Evolutionary conservation across 257 asterid genomes (phyloP).

Genomic region (Gynochthodes officinalis): DNA sequence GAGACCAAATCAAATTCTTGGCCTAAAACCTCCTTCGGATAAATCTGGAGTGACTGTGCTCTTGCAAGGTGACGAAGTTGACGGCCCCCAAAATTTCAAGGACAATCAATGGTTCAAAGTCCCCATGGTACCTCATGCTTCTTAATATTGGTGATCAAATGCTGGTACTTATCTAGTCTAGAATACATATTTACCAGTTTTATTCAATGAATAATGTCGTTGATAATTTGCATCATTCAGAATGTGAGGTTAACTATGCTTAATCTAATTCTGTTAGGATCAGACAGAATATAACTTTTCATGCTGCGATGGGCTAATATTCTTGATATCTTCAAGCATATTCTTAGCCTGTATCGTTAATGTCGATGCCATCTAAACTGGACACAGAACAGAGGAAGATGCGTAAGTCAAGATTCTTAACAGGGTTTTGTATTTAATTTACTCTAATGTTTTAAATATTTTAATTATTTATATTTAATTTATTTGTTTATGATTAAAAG

Average conservation of each 20-base stretch:
- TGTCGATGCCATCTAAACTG: neutral
- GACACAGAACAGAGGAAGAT: neutral
- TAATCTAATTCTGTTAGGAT: neutral
- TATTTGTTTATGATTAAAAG: too few relatives aligned
- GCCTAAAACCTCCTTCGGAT: slow-evolving; percentile 40
- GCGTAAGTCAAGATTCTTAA: neutral
- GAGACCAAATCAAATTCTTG: slow-evolving; percentile 34
- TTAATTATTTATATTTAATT: too few relatives aligned
- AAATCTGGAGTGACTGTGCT: slow-evolving; percentile 34
- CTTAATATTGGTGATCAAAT: slow-evolving; percentile 54
- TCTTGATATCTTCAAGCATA: too few relatives aligned
- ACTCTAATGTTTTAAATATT: too few relatives aligned
- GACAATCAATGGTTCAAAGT: slow-evolving; percentile 53
- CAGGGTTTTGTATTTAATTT: too few relatives aligned
- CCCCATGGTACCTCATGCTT: slow-evolving; percentile 45
- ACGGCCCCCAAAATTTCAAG: slow-evolving; percentile 51
- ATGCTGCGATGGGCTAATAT: too few relatives aligned
- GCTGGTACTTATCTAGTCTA: slow-evolving; percentile 32
- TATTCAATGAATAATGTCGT: neutral
- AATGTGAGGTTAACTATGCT: neutral
- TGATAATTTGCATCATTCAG: too few relatives aligned
- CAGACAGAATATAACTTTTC: too few relatives aligned
- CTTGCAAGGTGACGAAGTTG: slow-evolving; percentile 33
- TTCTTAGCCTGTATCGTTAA: neutral
- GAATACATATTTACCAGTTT: too few relatives aligned